Base-by-base conservation (phyloP, 176 grass and related monocot genomes). In the Rhynchospora pubera region DNA sequence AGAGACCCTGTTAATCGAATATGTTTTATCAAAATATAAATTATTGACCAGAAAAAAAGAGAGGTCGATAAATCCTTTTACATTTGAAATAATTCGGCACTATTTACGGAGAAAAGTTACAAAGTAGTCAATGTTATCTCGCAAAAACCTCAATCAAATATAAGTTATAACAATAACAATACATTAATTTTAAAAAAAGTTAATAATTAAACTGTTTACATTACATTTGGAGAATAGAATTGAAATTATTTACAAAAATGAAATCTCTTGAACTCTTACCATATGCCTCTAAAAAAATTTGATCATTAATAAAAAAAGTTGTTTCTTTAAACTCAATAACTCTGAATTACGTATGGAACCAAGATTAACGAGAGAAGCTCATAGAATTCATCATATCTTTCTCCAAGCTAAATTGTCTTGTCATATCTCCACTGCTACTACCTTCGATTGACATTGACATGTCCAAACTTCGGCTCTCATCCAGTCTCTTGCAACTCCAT, bases 401-500 rank as follows among this genome's bases (percentile, higher is more conserved):
- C 50, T 87, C 88, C 81, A 90, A 60, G 55, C 85, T 87, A 43
- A 84, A 77, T 18, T 19, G 60, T 69, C 85, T 84, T 46, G 85
- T 84, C 63, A 13, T 9, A 26, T 80, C 75, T 12, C 9, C 16
- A 5, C 12, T 45, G 11, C 47, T 14, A 34, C 64, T 39, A 58
- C 67, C 53, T 65, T 56, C 30, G 12, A 6, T 84, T 73, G 74
- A 62, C 55, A 24, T 86, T 73, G 74, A 62, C 55, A 24, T 86
- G 23, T 57, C 8, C 18, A 7, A 9, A 73, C 3, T 59, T 43
- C 16, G 19, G 44, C 61, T 50, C 0, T 11, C 47, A 6, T 52
- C 22, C 1, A 9, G 3, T 26, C 46, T 81, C 22, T 0, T 67
- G 32, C 44, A 11, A 62, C 45, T 26, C 4, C 18, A 80, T 47